Base-by-base conservation (phyloP, 345 rosid species). In the Eucalyptus tenuipes region DNA sequence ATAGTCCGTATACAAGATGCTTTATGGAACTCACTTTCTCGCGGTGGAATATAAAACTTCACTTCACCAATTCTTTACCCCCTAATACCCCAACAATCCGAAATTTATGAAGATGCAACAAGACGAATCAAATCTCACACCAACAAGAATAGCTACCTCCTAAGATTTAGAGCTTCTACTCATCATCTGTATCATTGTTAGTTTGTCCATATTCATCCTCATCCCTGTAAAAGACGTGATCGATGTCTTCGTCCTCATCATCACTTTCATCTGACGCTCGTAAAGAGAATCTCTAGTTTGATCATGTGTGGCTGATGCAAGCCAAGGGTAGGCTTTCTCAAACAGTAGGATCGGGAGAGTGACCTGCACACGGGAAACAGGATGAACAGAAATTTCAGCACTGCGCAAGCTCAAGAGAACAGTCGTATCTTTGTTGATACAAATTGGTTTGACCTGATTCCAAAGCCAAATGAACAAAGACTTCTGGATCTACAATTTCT, bases 171-270 rank as follows among this genome's bases (percentile, higher is more conserved):
- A n/a, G 59, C 87, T 48, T 13, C 85, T 42, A 88, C 15, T 82
- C 20, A 27, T 82, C 71, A 52, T 89, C 86, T 86, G 92, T 93
- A 86, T 91, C 95, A 68, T 96, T 97, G 29, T 97, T 96, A 89
- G 97, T 95, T 89, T 96, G 88, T 88, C 95, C 93, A 10, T 98
- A 97, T 87, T 95, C 98, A 85, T 92, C 94, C 87, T 95, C 94
- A 47, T 95, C 94, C 88, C 92, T 93, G 57, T 92, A 95, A 88
- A 90, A 88, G 91, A 88, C 91, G 3, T 94, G 97, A 66, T 95
- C 97, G 66, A 94, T 93, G 20, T 44, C 16, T 10, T 95, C 97
- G 3, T 93, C 94, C 53, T 93, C 96, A 42, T 94, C 95, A 24
- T 94, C 95, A 86, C 92, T 92, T 89, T 93, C 96, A 88, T 92